phyloP scores from a whole-genome alignment of 169 alveolate species.

The Gregarina niphandrodes region DNA sequence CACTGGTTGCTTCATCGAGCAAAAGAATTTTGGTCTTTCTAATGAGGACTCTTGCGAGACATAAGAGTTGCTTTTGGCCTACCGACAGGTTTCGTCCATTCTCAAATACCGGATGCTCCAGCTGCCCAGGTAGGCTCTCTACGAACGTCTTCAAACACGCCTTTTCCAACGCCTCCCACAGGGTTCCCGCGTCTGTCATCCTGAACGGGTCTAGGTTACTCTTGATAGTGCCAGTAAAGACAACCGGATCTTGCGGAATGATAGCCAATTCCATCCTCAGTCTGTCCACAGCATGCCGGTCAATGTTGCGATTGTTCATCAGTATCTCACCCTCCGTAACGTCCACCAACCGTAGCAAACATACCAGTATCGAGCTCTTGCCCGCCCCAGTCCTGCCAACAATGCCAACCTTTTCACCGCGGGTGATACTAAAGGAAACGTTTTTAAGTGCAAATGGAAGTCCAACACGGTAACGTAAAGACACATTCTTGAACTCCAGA shows the following conservation, averaged over 20 bases:
- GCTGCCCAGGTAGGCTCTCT: no score
- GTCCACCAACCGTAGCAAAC: conserved; percentile 48
- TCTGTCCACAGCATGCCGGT: conserved; percentile 17
- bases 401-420: conserved; percentile 45
- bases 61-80: conserved; percentile 45
- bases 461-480: conserved; percentile 44
- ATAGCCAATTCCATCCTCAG: conserved; percentile 31
- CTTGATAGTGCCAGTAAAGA: conserved; percentile 53
- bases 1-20: conserved; percentile 64
- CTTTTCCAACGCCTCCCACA: conserved; percentile 30
- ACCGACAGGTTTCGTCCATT: conserved; percentile 29
- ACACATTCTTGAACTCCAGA: no score
- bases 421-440: conserved; percentile 27
- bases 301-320: conserved; percentile 34
- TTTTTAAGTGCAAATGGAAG: conserved; percentile 41
- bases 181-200: conserved; percentile 25
- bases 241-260: conserved; percentile 36
- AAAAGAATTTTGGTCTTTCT: conserved; percentile 29
- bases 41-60: conserved; percentile 31
- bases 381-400: conserved; percentile 86
- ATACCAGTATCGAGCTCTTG: conserved; percentile 55
- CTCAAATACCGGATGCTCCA: conserved; percentile 14
- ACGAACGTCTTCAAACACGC: conserved; percentile 15
- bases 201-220: conserved; percentile 65
- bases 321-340: conserved; percentile 27